phyloP scores from a whole-genome alignment of 208 protist genomes.

The Angomonas ambiguus region DNA sequence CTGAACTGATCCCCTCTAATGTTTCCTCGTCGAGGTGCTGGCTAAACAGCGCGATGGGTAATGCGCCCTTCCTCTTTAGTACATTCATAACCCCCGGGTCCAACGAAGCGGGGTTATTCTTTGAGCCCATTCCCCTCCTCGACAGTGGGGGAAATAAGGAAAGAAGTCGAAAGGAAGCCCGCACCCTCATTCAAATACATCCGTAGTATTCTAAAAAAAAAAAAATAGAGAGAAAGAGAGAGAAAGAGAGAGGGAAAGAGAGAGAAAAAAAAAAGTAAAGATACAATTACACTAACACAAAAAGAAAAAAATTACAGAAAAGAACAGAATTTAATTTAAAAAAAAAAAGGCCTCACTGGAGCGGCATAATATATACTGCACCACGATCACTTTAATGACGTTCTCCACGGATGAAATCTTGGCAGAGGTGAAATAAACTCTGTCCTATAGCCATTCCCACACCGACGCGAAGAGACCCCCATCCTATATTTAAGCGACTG shows the following conservation, averaged over 20 bases:
- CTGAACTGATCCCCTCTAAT: constrained; percentile 34
- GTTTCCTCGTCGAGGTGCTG: constrained; percentile 46
- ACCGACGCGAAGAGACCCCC: constrained; percentile 84
- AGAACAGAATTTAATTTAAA: not conserved
- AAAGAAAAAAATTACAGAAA: constrained; percentile 1
- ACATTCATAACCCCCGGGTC: not conserved
- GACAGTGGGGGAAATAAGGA: too few relatives aligned
- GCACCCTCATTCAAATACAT: not conserved
- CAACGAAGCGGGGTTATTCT: not conserved
- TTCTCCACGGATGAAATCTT: constrained; percentile 36
- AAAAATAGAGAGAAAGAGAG: not conserved
- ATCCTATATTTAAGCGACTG: constrained; percentile 85
- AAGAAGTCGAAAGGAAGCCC: not conserved
- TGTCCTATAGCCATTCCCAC: constrained; percentile 87
- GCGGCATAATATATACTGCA: too few relatives aligned
- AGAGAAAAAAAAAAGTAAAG: not conserved
- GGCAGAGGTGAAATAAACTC: constrained; percentile 68
- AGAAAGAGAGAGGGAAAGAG: not conserved
- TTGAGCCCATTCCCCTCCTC: not conserved
- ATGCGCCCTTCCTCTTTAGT: constrained; percentile 26
- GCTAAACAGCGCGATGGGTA: constrained; percentile 61
- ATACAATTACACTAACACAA: not conserved
- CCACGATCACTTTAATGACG: not conserved
- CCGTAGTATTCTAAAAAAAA: not conserved
- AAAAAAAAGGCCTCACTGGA: too few relatives aligned